Evolutionary conservation across 2,329 filamentous ascomycete genomes (phyloP), one percentile per base, ranked within the genome.

Genomic region (Pseudonectria buxi): DNA sequence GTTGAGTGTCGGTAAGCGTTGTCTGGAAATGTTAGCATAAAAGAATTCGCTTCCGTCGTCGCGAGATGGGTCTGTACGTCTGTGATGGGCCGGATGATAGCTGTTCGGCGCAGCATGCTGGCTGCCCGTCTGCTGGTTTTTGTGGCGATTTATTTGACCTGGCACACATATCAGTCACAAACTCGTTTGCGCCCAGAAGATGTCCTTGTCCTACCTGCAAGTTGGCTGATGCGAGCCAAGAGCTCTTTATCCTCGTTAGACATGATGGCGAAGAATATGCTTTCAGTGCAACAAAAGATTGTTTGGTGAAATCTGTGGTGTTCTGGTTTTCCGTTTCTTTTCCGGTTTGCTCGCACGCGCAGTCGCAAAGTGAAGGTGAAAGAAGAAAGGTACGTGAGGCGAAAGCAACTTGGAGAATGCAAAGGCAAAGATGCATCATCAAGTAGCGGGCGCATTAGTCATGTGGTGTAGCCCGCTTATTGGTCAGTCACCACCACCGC

Each of bases 131-230:
- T 75, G 71, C 44, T 81, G 74, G 44, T 75, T 84, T 59, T 85
- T 88, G 64, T 85, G 81, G 34, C 80, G 77, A 57, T 88, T 88
- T 56, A 92, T 90, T 61, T 85, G 81, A 47, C 83, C 83, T 87
- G 45, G 9, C 26, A 28, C 28, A 39, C 27, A 43, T 44, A 40
- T 55, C 35, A 62, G 44, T 51, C 30, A 37, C 36, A 28, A 22
- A 33, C 39, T 29, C 46, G 18, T 22, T 22, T 22, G 37, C 16
- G 24, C 16, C 28, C 35, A 25, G 41, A 37, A 33, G 28, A 32
- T 35, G 41, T 30, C 22, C n/a, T 26, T 35, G 30, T 55, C 61
- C 29, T 56, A 71, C 71, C 67, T 38, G 73, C 68, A 34, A 75
- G 56, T 28, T 65, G 65, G 50, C 67, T 61, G 54, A 78, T 78